A percentile compares a stretch with the other conserved stretches of the same genome.
These are phyloP conservation scores for Urochloa ruziziensis DNA, from an alignment of 176 grass and related monocot genomes.

Conservation along the genomic window DNA sequence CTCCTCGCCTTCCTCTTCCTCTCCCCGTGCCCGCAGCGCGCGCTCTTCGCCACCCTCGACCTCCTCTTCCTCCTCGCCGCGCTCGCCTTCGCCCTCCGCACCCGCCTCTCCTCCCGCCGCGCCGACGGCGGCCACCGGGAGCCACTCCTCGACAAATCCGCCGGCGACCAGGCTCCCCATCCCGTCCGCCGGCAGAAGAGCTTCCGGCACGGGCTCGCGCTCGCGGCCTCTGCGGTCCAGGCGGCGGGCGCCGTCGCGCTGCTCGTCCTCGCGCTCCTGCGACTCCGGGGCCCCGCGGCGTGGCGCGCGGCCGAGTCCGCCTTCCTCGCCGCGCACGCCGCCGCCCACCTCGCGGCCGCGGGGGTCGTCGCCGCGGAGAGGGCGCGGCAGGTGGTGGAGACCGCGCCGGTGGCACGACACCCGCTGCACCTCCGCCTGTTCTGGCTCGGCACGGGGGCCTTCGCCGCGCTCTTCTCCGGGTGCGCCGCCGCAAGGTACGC, in stretches of 20 bases:
- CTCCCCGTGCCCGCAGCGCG: slow-evolving; percentile 53
- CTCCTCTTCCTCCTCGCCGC: slow-evolving; percentile 40
- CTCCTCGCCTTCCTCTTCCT: slow-evolving; percentile 38
- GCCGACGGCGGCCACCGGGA: background rate
- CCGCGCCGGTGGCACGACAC: background rate
- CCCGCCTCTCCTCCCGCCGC: background rate
- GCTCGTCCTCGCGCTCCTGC: slow-evolving; percentile 26
- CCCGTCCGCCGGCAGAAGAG: background rate
- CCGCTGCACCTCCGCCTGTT: slow-evolving; percentile 44
- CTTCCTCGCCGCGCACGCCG: slow-evolving; percentile 48
- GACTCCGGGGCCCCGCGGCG: background rate
- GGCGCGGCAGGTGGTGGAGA: background rate
- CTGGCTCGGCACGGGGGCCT: slow-evolving; percentile 34
- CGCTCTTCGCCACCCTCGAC: slow-evolving; percentile 25
- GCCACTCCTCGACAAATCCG: slow-evolving; percentile 34
- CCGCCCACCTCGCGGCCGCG: slow-evolving; percentile 35
- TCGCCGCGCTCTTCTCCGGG: slow-evolving; percentile 23
- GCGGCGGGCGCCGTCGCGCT: slow-evolving; percentile 35
- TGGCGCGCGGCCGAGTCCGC: slow-evolving; percentile 31
- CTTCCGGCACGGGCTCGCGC: slow-evolving; percentile 21
- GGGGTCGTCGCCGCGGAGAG: slow-evolving; percentile 41
- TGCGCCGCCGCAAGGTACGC: slow-evolving; percentile 24
- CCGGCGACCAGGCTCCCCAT: background rate
- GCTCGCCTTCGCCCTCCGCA: background rate
- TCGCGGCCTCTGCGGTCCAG: slow-evolving; percentile 17